Base-by-base conservation (phyloP, 1,284 basidiomycete species). In the Ceratobasidium sp. region DNA sequence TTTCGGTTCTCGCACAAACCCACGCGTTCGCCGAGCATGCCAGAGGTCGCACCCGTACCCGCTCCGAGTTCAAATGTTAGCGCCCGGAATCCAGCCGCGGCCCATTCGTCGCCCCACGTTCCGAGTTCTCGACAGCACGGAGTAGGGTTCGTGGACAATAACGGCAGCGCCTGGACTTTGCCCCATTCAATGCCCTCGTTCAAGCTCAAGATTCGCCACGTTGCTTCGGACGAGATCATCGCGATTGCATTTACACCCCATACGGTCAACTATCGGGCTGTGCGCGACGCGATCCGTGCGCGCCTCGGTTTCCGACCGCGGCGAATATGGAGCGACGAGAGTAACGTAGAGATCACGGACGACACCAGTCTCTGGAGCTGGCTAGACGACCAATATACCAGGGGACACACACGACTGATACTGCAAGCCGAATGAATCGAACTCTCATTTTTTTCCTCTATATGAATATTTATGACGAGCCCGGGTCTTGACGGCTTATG, bases 341-440 rank as follows among this genome's bases (percentile, higher is more conserved):
- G 48, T 16, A 35, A 46, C 27, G 62, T 65, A 8, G 57, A 74
- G 55, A 52, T 74, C 5, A 35, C 48, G 1, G 48, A 62, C 59
- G 60, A 74, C 71, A n/a, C 57, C 38, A 48, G 44, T 35, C 59
- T 74, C 23, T 62, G 57, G 57, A 52, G 23, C 46, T 74, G 71
- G 71, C 46, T 74, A 14, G 71, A 74, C 18, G 71, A 50, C 41
- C 44, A 74, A 50, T 64, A 74, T 74, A 74, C 71, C 57, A 62
- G 64, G 33, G 71, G 71, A 20, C 71, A 64, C 52, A 74, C 71
- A 59, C 71, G 71, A 35, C 23, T 74, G 30, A 48, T 74, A 41
- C 48, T 74, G 14, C 71, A 74, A 46, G 71, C 64, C n/a, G 71
- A 74, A 52, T 74, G 59, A 30, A 41, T 23, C 71, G 16, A 35